Percentiles rank a stretch among this genome's conserved stretches.
Conservation (phyloP, 129 eudicot genomes). For the Saposhnikovia divaricata region DNA sequence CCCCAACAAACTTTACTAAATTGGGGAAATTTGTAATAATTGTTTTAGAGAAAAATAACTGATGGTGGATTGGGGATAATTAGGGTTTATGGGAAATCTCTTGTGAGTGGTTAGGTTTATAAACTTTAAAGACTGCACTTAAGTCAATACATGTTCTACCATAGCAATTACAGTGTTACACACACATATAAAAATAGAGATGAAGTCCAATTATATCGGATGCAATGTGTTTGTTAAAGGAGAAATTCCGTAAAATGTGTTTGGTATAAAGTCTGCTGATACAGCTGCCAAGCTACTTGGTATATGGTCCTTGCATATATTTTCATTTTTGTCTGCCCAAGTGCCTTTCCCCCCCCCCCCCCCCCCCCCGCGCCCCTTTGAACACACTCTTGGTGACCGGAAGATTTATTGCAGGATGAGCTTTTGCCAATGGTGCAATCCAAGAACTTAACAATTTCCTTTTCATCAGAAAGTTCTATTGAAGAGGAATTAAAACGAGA, state of each 20-base stretch:
- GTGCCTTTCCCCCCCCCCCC: not conserved
- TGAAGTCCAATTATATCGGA: not conserved
- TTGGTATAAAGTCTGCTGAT: not conserved
- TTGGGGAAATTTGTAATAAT: too few relatives aligned
- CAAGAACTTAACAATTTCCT: conserved; percentile 69
- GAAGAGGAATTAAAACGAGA: conserved; percentile 97
- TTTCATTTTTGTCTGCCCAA: not conserved
- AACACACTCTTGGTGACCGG: conserved; percentile 9
- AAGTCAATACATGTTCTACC: not conserved
- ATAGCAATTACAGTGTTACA: too few relatives aligned
- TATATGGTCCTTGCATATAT: not conserved
- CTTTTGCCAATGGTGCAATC: conserved; percentile 80
- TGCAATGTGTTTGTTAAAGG: not conserved
- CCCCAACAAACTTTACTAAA: too few relatives aligned
- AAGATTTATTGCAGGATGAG: conserved; percentile 56
- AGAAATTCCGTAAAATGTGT: not conserved
- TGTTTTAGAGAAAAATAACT: too few relatives aligned
- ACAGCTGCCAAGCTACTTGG: not conserved
- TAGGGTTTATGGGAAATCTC: too few relatives aligned
- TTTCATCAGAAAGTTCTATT: conserved; percentile 94
- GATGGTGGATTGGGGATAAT: too few relatives aligned
- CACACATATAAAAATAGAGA: not conserved
- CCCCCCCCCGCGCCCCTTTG: not conserved
- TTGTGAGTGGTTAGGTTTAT: not conserved
- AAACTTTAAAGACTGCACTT: too few relatives aligned